A percentile compares a stretch with the other conserved stretches of the same genome.
These are phyloP conservation scores for Alnus glutinosa DNA, from an alignment of 306 rosid species.

Conservation along the genomic window DNA sequence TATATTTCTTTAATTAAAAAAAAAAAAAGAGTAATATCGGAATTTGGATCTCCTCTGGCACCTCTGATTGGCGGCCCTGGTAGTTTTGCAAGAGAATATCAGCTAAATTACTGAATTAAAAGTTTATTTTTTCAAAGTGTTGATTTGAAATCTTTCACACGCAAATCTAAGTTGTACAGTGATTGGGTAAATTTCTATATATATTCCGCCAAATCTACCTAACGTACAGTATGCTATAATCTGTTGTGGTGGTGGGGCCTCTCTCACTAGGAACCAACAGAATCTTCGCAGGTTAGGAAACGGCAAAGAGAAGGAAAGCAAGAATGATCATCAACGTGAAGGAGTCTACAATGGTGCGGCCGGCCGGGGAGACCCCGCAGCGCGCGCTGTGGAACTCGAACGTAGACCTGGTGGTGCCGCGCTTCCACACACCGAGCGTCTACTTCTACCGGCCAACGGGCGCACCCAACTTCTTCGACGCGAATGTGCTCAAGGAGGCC, in stretches of 20 bases:
- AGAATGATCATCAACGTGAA: constrained; percentile 52
- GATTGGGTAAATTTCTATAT: no score
- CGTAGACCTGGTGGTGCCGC: constrained; percentile 71
- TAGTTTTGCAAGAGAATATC: no score
- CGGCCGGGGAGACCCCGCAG: constrained; percentile 56
- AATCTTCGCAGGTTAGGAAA: background rate
- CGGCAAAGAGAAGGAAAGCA: background rate
- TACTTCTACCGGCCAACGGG: constrained; percentile 62
- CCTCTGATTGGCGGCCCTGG: no score
- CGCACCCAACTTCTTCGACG: constrained; percentile 54
- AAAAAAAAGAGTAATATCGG: no score
- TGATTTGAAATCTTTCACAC: no score
- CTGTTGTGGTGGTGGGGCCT: background rate
- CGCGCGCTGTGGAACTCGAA: constrained; percentile 70
- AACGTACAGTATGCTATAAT: background rate
- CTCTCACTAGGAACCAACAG: background rate
- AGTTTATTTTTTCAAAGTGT: no score
- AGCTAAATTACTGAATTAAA: no score
- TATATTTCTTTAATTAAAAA: no score
- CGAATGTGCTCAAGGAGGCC: constrained; percentile 50
- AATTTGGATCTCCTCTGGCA: no score
- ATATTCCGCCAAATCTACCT: background rate
- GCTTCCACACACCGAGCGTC: constrained; percentile 72
- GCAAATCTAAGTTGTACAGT: no score
- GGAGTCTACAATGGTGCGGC: constrained; percentile 70